These are phyloP conservation scores for Phytopythium vexans DNA, from an alignment of 352 stramenopile species.

Conservation along the genomic window DNA sequence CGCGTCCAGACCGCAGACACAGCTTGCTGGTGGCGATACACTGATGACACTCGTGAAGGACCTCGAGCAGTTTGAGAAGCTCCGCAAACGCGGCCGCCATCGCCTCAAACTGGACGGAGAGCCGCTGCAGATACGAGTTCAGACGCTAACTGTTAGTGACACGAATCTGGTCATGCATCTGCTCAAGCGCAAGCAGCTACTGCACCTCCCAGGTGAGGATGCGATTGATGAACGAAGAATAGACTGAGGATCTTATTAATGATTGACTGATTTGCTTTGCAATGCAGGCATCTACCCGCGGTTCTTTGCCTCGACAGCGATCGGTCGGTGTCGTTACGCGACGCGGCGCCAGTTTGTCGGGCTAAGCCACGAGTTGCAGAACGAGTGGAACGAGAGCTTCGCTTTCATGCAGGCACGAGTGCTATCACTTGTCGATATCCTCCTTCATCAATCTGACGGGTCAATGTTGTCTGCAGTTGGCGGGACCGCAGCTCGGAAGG, in stretches of 20 bases:
- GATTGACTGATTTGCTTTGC: constrained; percentile 4
- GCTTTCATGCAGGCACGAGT: constrained; percentile 59
- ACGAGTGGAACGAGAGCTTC: constrained; percentile 67
- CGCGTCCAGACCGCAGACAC: constrained; percentile 19
- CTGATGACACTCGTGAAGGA: constrained; percentile 48
- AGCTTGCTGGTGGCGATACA: constrained; percentile 34
- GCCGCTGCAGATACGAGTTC: constrained; percentile 36
- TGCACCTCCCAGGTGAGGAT: constrained; percentile 53
- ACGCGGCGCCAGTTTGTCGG: constrained; percentile 54
- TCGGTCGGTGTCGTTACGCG: constrained; percentile 60
- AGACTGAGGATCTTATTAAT: not conserved
- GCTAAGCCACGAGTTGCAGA: constrained; percentile 67
- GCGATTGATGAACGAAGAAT: not conserved
- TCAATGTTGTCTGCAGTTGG: constrained; percentile 33
- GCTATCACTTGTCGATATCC: not conserved
- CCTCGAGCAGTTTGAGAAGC: constrained; percentile 36
- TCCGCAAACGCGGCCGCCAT: constrained; percentile 10
- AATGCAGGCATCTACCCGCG: constrained; percentile 58
- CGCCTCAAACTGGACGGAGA: constrained; percentile 29
- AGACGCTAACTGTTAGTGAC: constrained; percentile 20
- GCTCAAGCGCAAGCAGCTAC: constrained; percentile 65
- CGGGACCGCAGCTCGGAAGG: constrained; percentile 35
- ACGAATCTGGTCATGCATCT: constrained; percentile 72
- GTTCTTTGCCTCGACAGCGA: constrained; percentile 53
- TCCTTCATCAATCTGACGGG: not conserved